Percentiles rank a stretch among this genome's conserved stretches.
phyloP scores from a whole-genome alignment of 257 asterid species.

The Gynochthodes officinalis region DNA sequence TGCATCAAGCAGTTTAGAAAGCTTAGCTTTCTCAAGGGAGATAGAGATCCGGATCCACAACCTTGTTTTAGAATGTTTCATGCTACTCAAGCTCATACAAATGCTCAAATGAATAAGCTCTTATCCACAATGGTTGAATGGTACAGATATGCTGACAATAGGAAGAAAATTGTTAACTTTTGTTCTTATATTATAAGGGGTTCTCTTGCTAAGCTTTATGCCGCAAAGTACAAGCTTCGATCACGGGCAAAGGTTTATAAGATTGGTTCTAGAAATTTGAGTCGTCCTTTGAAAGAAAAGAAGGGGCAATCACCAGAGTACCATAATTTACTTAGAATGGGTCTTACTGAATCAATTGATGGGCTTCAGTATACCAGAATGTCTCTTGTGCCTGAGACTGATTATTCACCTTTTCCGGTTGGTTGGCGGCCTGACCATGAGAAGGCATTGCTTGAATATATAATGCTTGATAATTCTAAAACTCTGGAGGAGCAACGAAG shows the following conservation, averaged over 20 bases:
- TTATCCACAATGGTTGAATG: conserved; percentile 91
- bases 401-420: conserved; percentile 78
- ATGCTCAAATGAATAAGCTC: conserved; percentile 95
- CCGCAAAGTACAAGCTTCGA: conserved; percentile 93
- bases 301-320: conserved; percentile 94
- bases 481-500: conserved; percentile 72
- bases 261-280: conserved; percentile 74
- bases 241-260: conserved; percentile 95
- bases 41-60: conserved; percentile 96
- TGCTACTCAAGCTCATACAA: conserved; percentile 97
- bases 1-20: conserved; percentile 88
- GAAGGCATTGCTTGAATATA: conserved; percentile 78
- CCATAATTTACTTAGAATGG: conserved; percentile 89
- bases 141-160: conserved; percentile 94
- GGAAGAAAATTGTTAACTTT: conserved; percentile 90
- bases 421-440: conserved; percentile 95
- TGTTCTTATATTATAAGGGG: conserved; percentile 92
- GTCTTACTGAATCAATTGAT: conserved; percentile 89
- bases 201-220: conserved; percentile 96
- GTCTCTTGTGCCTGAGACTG: conserved; percentile 97
- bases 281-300: conserved; percentile 90
- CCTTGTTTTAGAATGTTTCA: conserved; percentile 99
- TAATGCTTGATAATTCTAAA: conserved; percentile 60
- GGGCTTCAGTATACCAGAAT: conserved; percentile 88
- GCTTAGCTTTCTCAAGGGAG: conserved; percentile 80